phyloP scores from a whole-genome alignment of 257 asterid genomes.

The Eucommia ulmoides region DNA sequence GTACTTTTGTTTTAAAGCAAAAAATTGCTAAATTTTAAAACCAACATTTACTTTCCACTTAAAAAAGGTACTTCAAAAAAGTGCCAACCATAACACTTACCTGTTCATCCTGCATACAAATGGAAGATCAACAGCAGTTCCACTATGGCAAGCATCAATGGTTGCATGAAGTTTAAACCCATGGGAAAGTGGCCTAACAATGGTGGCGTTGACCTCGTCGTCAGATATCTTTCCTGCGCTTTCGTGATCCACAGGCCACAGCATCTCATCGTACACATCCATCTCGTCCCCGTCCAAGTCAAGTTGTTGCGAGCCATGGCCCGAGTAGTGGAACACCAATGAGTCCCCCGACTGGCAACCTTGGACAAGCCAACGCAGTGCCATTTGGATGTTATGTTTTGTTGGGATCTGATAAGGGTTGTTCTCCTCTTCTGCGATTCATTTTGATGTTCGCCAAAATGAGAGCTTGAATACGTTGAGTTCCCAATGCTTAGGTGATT shows the following conservation, averaged over 20 bases:
- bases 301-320: conserved; percentile 39
- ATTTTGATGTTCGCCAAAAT: no score
- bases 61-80: no score
- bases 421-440: conserved; percentile 31
- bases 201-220: conserved; percentile 48
- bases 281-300: conserved; percentile 33
- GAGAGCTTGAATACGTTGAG: no score
- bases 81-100: no score
- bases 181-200: conserved; percentile 42
- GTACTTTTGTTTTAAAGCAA: conserved; percentile 5
- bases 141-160: conserved; percentile 55
- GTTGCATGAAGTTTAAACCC: conserved; percentile 49
- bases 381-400: conserved; percentile 35
- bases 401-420: conserved; percentile 38
- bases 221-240: conserved; percentile 36
- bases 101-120: conserved; percentile 39
- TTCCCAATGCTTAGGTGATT: no score
- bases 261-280: conserved; percentile 45
- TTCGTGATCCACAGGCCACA: conserved; percentile 47
- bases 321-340: conserved; percentile 45
- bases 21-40: no score
- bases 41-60: no score
- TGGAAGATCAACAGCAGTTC: conserved; percentile 50
- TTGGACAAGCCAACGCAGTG: conserved; percentile 47
- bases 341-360: conserved; percentile 57